These are phyloP conservation scores for Hyaloscypha bicolor DNA, from an alignment of 495 filamentous ascomycete genomes.

Conservation along the genomic window DNA sequence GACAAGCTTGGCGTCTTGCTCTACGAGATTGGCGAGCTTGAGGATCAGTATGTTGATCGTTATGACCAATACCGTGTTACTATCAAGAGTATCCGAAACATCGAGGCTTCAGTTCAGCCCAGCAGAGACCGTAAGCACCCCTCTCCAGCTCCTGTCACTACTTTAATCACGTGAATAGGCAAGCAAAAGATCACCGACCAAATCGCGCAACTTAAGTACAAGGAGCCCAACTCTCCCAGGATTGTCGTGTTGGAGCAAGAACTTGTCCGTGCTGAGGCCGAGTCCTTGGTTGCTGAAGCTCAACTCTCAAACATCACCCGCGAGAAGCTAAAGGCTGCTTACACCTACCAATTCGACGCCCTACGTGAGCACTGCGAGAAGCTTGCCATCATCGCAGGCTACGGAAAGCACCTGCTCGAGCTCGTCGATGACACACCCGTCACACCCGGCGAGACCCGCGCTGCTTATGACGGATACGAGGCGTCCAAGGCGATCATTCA, in stretches of 20 bases:
- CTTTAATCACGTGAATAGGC: constrained; percentile 50
- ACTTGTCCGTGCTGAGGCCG: constrained; percentile 95
- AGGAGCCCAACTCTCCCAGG: constrained; percentile 95
- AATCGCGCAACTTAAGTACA: constrained; percentile 98
- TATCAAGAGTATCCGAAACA: constrained; percentile 98
- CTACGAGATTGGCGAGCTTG: constrained; percentile 97
- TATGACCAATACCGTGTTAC: constrained; percentile 99
- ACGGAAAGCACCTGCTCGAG: constrained; percentile 94
- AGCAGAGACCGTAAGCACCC: constrained; percentile 84
- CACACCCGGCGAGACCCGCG: constrained; percentile 93
- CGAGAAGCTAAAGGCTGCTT: constrained; percentile 98
- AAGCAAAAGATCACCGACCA: constrained; percentile 99
- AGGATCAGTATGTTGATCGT: constrained; percentile 96
- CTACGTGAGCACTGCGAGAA: constrained; percentile 98
- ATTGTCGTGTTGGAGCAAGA: constrained; percentile 98
- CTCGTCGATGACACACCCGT: constrained; percentile 96
- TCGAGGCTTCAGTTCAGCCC: constrained; percentile 96
- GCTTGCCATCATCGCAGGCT: constrained; percentile 95
- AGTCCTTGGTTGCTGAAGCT: constrained; percentile 96
- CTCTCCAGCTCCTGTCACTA: background rate
- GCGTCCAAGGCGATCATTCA: constrained; percentile 99
- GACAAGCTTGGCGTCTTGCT: constrained; percentile 95
- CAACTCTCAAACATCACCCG: constrained; percentile 99
- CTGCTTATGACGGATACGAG: constrained; percentile 97
- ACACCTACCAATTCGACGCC: constrained; percentile 97